phyloP scores from a whole-genome alignment of 768 basidiomycete species.

The Pilatotrama ljubarskyi region DNA sequence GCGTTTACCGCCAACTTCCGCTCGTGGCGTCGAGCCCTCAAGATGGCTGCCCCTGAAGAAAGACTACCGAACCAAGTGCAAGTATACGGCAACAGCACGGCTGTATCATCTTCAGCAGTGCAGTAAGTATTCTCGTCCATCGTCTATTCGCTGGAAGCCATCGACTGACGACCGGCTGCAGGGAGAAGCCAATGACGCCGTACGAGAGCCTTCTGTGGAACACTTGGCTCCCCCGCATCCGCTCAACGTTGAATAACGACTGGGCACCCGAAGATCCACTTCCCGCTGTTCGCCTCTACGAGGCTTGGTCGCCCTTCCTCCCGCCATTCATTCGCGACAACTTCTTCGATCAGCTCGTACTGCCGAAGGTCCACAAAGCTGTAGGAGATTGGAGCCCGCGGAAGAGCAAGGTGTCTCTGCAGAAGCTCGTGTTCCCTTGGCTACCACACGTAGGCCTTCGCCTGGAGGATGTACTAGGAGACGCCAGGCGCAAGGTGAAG shows the following conservation, averaged over 20 bases:
- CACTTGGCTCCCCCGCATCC: slow-evolving; percentile 93
- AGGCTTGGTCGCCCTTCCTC: slow-evolving; percentile 84
- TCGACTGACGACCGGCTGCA: slow-evolving; percentile 22
- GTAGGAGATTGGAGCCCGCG: slow-evolving; percentile 82
- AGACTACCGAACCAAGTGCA: slow-evolving; percentile 49
- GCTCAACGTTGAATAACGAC: slow-evolving; percentile 91
- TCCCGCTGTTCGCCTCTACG: slow-evolving; percentile 80
- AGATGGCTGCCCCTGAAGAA: slow-evolving; percentile 52
- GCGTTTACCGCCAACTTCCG: slow-evolving; percentile 64
- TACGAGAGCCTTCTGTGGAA: slow-evolving; percentile 96
- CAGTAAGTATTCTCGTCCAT: slow-evolving; percentile 37
- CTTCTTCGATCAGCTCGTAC: slow-evolving; percentile 90
- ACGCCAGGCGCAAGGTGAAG: slow-evolving; percentile 85
- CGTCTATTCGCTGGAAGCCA: not conserved
- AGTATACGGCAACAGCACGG: slow-evolving; percentile 52
- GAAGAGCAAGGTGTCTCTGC: slow-evolving; percentile 59
- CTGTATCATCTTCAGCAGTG: slow-evolving; percentile 31
- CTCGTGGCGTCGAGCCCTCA: slow-evolving; percentile 68
- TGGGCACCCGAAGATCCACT: slow-evolving; percentile 78
- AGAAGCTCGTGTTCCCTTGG: slow-evolving; percentile 93
- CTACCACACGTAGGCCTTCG: slow-evolving; percentile 83
- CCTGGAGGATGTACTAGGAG: slow-evolving; percentile 81
- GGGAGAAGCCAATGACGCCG: slow-evolving; percentile 81
- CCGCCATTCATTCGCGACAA: slow-evolving; percentile 94
- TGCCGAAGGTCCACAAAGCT: slow-evolving; percentile 88